These are phyloP conservation scores for Barbarea vulgaris DNA, from an alignment of 345 rosid species.

Conservation along the genomic window DNA sequence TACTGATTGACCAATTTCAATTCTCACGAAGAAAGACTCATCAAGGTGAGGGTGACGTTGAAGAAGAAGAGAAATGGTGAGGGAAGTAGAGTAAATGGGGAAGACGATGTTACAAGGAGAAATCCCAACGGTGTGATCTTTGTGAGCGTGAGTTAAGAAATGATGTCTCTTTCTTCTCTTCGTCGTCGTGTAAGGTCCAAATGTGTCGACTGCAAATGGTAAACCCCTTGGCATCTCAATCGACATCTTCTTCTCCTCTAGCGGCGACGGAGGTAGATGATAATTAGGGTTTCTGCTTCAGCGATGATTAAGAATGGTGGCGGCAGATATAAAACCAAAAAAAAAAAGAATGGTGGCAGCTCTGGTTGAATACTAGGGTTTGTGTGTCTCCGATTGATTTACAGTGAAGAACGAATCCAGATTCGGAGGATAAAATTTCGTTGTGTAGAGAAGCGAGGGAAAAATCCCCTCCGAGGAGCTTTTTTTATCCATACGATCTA, in stretches of 20 bases:
- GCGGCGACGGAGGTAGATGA: not conserved
- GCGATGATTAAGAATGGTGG: not conserved
- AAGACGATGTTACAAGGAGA: slow-evolving; percentile 47
- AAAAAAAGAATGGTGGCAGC: too few species aligned
- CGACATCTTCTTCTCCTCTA: slow-evolving; percentile 42
- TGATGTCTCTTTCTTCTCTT: slow-evolving; percentile 73
- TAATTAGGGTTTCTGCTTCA: not conserved
- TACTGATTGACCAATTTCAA: slow-evolving; percentile 66
- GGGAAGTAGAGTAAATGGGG: slow-evolving; percentile 68
- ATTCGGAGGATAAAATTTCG: not conserved
- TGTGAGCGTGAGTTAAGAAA: slow-evolving; percentile 87
- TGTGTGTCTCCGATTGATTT: not conserved
- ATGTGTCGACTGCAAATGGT: slow-evolving; percentile 85
- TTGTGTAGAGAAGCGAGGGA: slow-evolving; percentile 19
- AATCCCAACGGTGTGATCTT: slow-evolving; percentile 71
- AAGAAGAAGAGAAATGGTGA: slow-evolving; percentile 68
- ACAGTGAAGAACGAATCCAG: slow-evolving; percentile 1
- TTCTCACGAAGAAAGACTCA: slow-evolving; percentile 56
- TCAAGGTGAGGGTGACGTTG: slow-evolving; percentile 65
- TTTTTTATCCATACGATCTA: not conserved
- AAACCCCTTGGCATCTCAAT: slow-evolving; percentile 87
- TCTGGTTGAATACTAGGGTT: not conserved
- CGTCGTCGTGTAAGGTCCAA: slow-evolving; percentile 55
- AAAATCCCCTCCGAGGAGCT: slow-evolving; percentile 1
- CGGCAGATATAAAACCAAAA: too few species aligned